Percentiles rank a stretch among this genome's conserved stretches.
These are phyloP conservation scores for Tetrahymena thermophila DNA, from an alignment of 73 alveolate genomes.

Conservation along the genomic window DNA sequence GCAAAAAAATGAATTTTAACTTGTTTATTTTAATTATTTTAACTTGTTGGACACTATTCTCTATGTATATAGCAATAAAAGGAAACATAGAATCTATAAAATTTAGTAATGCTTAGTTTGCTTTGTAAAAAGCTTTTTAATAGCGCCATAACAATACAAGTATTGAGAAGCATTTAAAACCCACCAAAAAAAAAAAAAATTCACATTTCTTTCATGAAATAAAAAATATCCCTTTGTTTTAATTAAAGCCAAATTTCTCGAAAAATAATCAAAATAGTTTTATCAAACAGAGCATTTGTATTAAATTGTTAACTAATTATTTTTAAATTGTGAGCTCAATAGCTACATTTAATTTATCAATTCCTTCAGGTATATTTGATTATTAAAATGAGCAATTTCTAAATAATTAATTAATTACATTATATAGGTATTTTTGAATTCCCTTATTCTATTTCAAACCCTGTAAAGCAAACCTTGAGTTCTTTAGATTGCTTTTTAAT, in stretches of 20 bases:
- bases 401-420: background rate
- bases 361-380: background rate
- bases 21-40: background rate
- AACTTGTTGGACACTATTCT: constrained; percentile 19
- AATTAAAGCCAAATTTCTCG: background rate
- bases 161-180: background rate
- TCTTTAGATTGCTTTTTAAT: background rate
- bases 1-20: background rate
- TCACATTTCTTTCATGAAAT: background rate
- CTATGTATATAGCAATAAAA: background rate
- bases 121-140: background rate
- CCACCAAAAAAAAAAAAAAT: background rate
- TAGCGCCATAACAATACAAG: background rate
- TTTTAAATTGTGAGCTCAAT: constrained; percentile 16
- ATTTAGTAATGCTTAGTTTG: background rate
- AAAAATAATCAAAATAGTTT: background rate
- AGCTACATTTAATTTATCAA: background rate
- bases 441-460: background rate
- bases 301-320: constrained; percentile 15
- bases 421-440: constrained; percentile 21
- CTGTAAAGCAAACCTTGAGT: background rate
- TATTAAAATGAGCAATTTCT: background rate
- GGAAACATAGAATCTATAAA: background rate
- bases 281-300: background rate
- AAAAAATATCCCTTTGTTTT: background rate